Base-by-base conservation (phyloP, 257 asterid genomes). In the Nicotiana attenuata region DNA sequence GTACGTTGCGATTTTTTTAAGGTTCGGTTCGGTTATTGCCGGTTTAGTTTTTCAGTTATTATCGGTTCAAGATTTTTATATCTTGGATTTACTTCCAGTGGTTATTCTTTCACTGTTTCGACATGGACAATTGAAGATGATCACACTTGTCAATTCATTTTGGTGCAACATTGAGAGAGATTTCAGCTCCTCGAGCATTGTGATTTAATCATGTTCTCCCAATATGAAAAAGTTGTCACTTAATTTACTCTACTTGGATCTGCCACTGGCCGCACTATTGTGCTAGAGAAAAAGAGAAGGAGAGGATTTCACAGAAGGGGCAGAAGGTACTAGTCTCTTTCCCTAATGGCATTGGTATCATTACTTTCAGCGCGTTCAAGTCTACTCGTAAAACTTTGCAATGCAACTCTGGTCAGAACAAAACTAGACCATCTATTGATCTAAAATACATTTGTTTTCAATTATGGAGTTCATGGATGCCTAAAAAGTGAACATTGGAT, bases 381-480 rank as follows among this genome's bases (percentile, higher is more conserved):
- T 71, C 60, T 71, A 45, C 78, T 71, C 5, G 78, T 71, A 71
- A 45, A 71, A 45, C 78, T 71, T 71, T 71, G 78, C 60, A 71
- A 71, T 71, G 10, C 63, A 56, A 24, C 24, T 63, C 9, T 63
- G 68, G 35, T 16, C 35, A 26, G 24, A 24, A 63, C 35, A 13
- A 63, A 63, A 63, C 3, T 67, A 67, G 29, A 66, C 10, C 55
- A 35, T 9, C 55, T 67, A 7, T 3, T 0, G 5, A 8, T 68
- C 20, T 68, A 19, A 19, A 35, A 10, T 31, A 31, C 33, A 0
- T 31, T 31, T 31, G 5, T 31, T 31, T 31, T 31, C 33, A 31
- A 31, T 31, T 31, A 31, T 31, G 33, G 33, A 31, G 3, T 31
- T 31, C 33, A 31, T 31, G 33, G 33, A 31, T 31, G 33, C 33